Conservation (phyloP, 2,329 filamentous ascomycete species). For the Tolypocladium album region DNA sequence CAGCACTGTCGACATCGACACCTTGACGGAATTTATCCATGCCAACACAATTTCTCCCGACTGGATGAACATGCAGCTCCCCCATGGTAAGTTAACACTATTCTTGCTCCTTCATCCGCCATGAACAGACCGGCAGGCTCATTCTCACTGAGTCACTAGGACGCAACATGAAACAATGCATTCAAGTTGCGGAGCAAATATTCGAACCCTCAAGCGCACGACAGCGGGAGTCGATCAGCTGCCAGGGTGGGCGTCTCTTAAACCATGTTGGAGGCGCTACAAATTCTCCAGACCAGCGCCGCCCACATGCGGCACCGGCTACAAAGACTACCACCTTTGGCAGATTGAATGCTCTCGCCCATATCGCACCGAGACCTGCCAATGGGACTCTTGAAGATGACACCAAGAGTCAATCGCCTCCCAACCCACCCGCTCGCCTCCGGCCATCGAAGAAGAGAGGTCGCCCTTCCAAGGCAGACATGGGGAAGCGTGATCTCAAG, state of each 20-base stretch:
- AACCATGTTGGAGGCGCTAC: background rate
- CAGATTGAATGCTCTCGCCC: background rate
- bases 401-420: background rate
- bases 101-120: background rate
- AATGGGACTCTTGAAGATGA: constrained; percentile 4
- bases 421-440: background rate
- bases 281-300: background rate
- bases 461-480: constrained; percentile 33
- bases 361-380: constrained; percentile 14
- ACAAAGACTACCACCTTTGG: background rate
- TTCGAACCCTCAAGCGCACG: constrained; percentile 15
- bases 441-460: constrained; percentile 29
- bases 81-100: constrained; percentile 24
- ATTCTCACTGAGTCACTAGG: constrained; percentile 27
- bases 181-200: constrained; percentile 27
- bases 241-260: constrained; percentile 17
- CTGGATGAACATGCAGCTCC: constrained; percentile 38
- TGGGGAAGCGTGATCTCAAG: constrained; percentile 19
- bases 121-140: background rate
- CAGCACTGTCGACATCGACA: constrained; percentile 36
- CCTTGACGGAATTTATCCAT: constrained; percentile 36
- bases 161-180: constrained; percentile 35
- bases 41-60: constrained; percentile 27
- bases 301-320: background rate
- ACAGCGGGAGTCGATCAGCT: constrained; percentile 26